Evolutionary conservation across 2,329 filamentous ascomycete genomes (phyloP), one percentile per base, ranked within the genome.

Genomic region (Rutstroemia sp.): DNA sequence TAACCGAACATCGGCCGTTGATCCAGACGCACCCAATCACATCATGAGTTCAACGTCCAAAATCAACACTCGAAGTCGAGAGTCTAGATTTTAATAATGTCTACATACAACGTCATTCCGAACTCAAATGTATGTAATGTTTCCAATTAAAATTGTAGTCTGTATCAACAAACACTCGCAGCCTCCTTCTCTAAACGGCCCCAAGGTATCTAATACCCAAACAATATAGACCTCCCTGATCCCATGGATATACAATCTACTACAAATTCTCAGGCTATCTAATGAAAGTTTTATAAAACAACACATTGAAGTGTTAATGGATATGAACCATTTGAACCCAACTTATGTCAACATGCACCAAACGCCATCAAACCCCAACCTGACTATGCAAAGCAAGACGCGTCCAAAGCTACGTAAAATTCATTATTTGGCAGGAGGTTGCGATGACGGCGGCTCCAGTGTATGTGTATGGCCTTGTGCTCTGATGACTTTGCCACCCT

Each of bases 401-500:
- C 51, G 48, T 54, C 51, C 54, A 55, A 55, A 19, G 46, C 38
- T 55, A 51, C 53, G 53, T 55, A 25, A 55, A 44, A 44, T 51
- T 55, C 53, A 47, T 50, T 57, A 63, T 57, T 66, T 66, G 17
- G 58, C 48, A 61, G 62, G 34, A 25, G 58, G 52, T 19, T 72
- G 68, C 59, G 74, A 72, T 25, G 75, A 70, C 14, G 84, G 82
- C 16, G 89, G 89, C 70, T 95, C 91, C 39, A 97, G 77, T 12
- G 92, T 84, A 69, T 99, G 94, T 1, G 80, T 84, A 71, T 99
- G 94, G 51, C 88, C 87, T 9, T 83, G 78, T 2, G 88, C 88
- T 48, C 80, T 83, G 58, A 89, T 76, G 16, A 96, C 81, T 48
- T 79, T 77, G 1, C 91, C 90, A 23, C 82, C 84, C 54, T 88